Conservation (phyloP, 176 grass and related monocot genomes). For the Thalia dealbata region DNA sequence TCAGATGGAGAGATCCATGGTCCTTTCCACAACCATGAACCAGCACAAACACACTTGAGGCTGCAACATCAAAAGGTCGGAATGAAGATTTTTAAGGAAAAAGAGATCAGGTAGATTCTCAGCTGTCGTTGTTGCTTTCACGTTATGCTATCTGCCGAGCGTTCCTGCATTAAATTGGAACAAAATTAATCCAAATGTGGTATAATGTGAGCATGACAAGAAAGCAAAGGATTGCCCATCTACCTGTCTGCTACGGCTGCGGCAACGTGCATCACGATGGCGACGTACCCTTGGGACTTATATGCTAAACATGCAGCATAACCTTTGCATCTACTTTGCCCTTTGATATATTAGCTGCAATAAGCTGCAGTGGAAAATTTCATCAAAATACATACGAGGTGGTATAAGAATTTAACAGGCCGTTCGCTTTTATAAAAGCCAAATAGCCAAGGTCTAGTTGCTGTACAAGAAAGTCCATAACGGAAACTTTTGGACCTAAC, state of each 20-base stretch:
- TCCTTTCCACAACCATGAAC: too few species aligned
- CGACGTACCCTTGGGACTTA: background rate
- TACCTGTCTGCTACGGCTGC: too few species aligned
- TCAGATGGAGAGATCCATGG: too few species aligned
- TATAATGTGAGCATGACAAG: too few species aligned
- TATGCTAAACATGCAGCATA: background rate
- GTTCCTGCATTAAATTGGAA: too few species aligned
- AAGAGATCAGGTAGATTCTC: too few species aligned
- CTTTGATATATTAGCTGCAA: background rate
- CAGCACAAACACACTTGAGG: too few species aligned
- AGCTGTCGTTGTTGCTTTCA: background rate
- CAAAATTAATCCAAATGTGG: too few species aligned
- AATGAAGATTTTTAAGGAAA: too few species aligned
- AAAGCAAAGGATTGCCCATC: too few species aligned
- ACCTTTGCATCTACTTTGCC: background rate
- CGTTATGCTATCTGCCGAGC: background rate
- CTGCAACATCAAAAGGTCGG: too few species aligned
- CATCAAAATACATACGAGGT: background rate
- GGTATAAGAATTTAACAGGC: background rate
- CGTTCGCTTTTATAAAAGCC: background rate
- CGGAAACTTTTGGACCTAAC: constrained; percentile 1
- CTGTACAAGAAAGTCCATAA: background rate
- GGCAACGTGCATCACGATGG: background rate
- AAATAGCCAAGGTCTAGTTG: background rate
- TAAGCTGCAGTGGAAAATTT: background rate